Evolutionary conservation across 257 asterid genomes (phyloP).

Genomic region (Lithospermum erythrorhizon): DNA sequence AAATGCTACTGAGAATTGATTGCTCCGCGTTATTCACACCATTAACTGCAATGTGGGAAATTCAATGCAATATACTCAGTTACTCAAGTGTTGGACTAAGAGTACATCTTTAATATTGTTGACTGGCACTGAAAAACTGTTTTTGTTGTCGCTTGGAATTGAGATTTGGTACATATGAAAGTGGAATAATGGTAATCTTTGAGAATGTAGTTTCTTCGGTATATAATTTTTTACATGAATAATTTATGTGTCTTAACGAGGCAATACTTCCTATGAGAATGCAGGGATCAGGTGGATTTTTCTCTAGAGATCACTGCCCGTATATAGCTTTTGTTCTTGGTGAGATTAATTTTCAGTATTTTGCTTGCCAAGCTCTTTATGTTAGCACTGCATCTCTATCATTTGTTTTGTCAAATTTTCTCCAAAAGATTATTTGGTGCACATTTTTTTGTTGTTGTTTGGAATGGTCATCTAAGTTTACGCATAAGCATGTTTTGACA

Average conservation of each 20-base stretch:
- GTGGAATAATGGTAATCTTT: not conserved
- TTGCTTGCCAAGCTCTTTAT: not conserved
- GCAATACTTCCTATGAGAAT: slow-evolving; percentile 16
- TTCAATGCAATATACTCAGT: not conserved
- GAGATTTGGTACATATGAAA: not conserved
- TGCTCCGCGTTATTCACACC: not conserved
- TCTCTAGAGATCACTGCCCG: slow-evolving; percentile 35
- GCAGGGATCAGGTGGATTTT: slow-evolving; percentile 56
- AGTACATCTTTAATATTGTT: too few relatives aligned
- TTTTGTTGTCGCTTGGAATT: not conserved
- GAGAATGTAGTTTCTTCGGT: not conserved
- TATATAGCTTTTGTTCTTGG: slow-evolving; percentile 79
- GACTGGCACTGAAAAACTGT: not conserved
- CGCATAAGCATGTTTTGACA: not conserved
- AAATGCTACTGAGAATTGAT: not conserved
- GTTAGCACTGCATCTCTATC: not conserved
- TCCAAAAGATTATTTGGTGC: not conserved
- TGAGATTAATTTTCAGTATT: slow-evolving; percentile 18
- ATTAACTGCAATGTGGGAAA: not conserved
- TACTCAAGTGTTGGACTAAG: not conserved
- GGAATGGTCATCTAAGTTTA: not conserved
- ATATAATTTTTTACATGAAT: not conserved
- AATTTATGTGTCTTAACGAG: slow-evolving; percentile 9
- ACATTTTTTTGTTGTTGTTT: not conserved
- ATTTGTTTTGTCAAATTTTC: not conserved